A percentile compares a stretch with the other conserved stretches of the same genome.
Evolutionary conservation across 1,139 yeast species (phyloP).

Genomic region (Hemisphaericaspora xylofermentans): DNA sequence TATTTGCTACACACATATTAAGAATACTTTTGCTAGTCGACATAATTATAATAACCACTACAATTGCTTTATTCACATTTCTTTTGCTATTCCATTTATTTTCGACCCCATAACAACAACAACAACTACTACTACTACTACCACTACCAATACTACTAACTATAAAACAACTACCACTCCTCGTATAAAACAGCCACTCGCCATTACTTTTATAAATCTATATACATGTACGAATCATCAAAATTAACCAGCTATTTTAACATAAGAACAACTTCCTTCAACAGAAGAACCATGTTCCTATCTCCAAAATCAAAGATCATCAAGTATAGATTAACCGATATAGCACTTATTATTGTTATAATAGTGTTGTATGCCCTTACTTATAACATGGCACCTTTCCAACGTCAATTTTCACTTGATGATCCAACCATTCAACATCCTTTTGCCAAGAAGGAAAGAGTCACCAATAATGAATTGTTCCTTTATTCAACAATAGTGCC

Average conservation of each 20-base stretch:
- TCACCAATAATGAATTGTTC: slow-evolving; percentile 37
- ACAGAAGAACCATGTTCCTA: slow-evolving; percentile 55
- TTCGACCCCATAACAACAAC: no score
- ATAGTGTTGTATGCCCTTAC: slow-evolving; percentile 45
- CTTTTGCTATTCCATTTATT: no score
- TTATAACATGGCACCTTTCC: slow-evolving; percentile 56
- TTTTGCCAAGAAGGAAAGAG: slow-evolving; percentile 64
- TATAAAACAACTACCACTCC: not conserved
- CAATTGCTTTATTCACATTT: no score
- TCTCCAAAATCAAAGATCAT: slow-evolving; percentile 20
- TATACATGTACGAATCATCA: not conserved
- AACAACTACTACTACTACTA: no score
- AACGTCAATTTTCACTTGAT: slow-evolving; percentile 59
- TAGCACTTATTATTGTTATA: slow-evolving; percentile 42
- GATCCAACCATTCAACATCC: slow-evolving; percentile 64
- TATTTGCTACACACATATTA: no score
- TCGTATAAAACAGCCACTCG: no score
- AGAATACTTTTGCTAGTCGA: no score
- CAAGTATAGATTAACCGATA: slow-evolving; percentile 65
- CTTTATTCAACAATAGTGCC: slow-evolving; percentile 44
- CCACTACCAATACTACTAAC: no score
- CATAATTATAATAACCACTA: no score
- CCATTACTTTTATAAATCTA: no score
- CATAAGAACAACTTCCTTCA: slow-evolving; percentile 18
- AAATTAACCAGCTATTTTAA: not conserved